Conservation (phyloP, 1,139 yeast species). For the Hanseniaspora uvarum region DNA sequence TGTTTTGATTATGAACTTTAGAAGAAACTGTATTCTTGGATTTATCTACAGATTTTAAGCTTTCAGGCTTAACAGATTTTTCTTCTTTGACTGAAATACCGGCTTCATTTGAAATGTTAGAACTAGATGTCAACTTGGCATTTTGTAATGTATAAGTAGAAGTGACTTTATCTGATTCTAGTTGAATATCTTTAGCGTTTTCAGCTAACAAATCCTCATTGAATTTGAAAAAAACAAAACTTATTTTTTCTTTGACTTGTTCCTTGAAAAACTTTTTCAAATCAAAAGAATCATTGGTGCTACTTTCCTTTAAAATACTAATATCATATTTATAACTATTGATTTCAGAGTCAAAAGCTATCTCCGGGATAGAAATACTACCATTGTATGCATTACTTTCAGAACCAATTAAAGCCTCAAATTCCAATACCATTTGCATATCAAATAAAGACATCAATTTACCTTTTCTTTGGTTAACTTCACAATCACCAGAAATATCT, state of each 20-base stretch:
- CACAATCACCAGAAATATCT: slow-evolving; percentile 73
- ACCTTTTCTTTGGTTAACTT: slow-evolving; percentile 93
- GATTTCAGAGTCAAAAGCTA: slow-evolving; percentile 83
- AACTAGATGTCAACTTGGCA: slow-evolving; percentile 36
- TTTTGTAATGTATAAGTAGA: slow-evolving; percentile 60
- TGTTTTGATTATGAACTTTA: slow-evolving; percentile 50
- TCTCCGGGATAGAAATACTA: slow-evolving; percentile 72
- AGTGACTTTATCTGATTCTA: slow-evolving; percentile 55
- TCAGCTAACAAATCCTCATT: slow-evolving; percentile 65
- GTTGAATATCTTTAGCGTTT: slow-evolving; percentile 82
- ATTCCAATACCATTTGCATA: slow-evolving; percentile 54
- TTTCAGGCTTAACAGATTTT: slow-evolving; percentile 23
- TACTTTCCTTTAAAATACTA: slow-evolving; percentile 50
- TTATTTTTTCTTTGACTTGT: slow-evolving; percentile 47
- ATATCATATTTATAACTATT: slow-evolving; percentile 80
- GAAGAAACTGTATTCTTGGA: slow-evolving; percentile 11
- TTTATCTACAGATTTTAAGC: neutral
- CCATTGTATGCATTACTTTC: slow-evolving; percentile 44
- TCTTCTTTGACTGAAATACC: neutral
- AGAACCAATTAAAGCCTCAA: slow-evolving; percentile 38
- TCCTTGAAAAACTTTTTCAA: slow-evolving; percentile 35
- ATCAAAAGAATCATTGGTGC: slow-evolving; percentile 35
- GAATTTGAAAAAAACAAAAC: slow-evolving; percentile 48
- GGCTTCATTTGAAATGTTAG: neutral
- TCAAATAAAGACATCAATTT: slow-evolving; percentile 89